Evolutionary conservation across 2,329 filamentous ascomycete species (phyloP).

Genomic region (Penicillium sp.): DNA sequence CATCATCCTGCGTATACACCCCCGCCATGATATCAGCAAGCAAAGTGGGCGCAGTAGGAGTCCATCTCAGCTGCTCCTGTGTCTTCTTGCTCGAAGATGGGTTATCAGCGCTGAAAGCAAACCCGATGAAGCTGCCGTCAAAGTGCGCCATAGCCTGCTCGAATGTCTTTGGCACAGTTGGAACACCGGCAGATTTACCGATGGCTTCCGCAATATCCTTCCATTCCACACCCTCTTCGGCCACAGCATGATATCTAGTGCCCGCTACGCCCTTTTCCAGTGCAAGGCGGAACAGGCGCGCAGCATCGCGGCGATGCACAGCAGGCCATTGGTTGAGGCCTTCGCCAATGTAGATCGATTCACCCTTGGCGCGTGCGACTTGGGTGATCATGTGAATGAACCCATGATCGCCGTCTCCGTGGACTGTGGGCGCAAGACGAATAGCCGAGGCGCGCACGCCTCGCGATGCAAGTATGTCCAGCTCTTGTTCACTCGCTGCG

Average conservation of each 20-base stretch:
- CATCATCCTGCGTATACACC: constrained; percentile 16
- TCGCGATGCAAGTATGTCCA: constrained; percentile 18
- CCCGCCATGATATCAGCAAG: constrained; percentile 34
- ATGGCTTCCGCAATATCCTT: constrained; percentile 41
- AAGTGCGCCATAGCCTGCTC: constrained; percentile 34
- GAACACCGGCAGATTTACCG: constrained; percentile 38
- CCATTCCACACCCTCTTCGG: constrained; percentile 36
- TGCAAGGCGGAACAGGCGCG: constrained; percentile 38
- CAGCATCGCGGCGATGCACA: constrained; percentile 43
- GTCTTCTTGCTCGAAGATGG: constrained; percentile 41
- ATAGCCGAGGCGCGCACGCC: constrained; percentile 39
- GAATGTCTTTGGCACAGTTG: constrained; percentile 27
- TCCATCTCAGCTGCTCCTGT: constrained; percentile 39
- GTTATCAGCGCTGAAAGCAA: constrained; percentile 31
- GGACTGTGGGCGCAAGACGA: constrained; percentile 43
- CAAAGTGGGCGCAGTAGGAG: constrained; percentile 23
- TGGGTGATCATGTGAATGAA: constrained; percentile 33
- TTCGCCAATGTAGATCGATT: constrained; percentile 38
- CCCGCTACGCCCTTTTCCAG: constrained; percentile 43
- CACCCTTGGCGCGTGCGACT: constrained; percentile 30
- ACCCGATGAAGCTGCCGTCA: constrained; percentile 31
- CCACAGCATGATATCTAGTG: constrained; percentile 40
- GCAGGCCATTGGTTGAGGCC: constrained; percentile 42
- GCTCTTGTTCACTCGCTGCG: constrained; percentile 23
- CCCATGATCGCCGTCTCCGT: constrained; percentile 37